Conservation (phyloP, 1,284 basidiomycete species). For the Schizopora paradoxa region DNA sequence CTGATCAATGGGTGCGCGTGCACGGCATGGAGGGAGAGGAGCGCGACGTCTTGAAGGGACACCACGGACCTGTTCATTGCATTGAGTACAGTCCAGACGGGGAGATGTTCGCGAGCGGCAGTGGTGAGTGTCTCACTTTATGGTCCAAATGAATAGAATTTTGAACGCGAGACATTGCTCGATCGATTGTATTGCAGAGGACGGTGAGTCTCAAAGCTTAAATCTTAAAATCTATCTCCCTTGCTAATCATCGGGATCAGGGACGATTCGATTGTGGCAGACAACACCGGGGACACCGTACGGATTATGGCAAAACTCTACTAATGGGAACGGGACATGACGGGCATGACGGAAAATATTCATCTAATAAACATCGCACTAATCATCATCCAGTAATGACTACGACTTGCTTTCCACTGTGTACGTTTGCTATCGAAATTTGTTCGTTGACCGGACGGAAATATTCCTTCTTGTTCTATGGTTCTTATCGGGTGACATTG, state of each 20-base stretch:
- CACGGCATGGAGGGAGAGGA: conserved; percentile 90
- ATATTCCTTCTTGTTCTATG: no score
- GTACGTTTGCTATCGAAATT: conserved; percentile 10
- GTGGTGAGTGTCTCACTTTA: conserved; percentile 53
- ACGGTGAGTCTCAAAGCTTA: conserved; percentile 44
- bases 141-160: no score
- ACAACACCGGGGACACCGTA: conserved; percentile 90
- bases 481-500: no score
- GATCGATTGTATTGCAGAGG: conserved; percentile 49
- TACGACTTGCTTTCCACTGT: background rate
- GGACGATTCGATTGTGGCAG: conserved; percentile 95
- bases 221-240: no score
- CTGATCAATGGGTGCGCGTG: conserved; percentile 95
- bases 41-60: conserved; percentile 90
- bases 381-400: conserved; percentile 16
- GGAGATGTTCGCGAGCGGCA: conserved; percentile 96
- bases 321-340: conserved; percentile 37
- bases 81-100: conserved; percentile 95
- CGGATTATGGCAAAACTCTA: conserved; percentile 82
- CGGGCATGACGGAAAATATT: conserved; percentile 22
- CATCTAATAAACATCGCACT: background rate
- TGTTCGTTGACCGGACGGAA: conserved; percentile 21
- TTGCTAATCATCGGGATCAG: conserved; percentile 31
- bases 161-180: conserved; percentile 7
- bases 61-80: conserved; percentile 95